Evolutionary conservation across 1,139 yeast genomes (phyloP).

Genomic region (Arxiozyma slooffiae): DNA sequence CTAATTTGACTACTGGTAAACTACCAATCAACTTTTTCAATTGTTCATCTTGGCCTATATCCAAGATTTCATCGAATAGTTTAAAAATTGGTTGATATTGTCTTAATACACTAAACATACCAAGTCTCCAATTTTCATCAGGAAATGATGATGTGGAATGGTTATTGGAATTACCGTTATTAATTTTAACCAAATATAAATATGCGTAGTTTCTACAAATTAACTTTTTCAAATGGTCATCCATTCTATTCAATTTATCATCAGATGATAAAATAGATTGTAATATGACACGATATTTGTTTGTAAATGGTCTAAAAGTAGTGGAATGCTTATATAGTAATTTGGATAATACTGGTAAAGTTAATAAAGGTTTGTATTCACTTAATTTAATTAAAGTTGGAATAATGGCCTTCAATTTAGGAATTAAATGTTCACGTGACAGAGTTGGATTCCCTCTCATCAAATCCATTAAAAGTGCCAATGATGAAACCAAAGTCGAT

Average conservation of each 20-base stretch:
- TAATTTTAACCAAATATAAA: conserved; percentile 48
- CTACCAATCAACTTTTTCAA: conserved; percentile 31
- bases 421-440: conserved; percentile 76
- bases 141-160: conserved; percentile 29
- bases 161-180: conserved; percentile 27
- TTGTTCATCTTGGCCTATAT: conserved; percentile 46
- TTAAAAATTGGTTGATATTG: conserved; percentile 46
- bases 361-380: conserved; percentile 29
- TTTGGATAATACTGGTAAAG: conserved; percentile 42
- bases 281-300: conserved; percentile 46
- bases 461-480: conserved; percentile 40
- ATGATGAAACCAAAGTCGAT: conserved; percentile 42
- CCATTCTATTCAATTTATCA: conserved; percentile 31
- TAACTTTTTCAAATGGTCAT: conserved; percentile 33
- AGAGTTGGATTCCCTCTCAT: conserved; percentile 77
- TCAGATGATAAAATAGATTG: conserved; percentile 31
- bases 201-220: conserved; percentile 49
- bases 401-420: conserved; percentile 59
- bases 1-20: conserved; percentile 24
- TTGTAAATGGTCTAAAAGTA: conserved; percentile 70
- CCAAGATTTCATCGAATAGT: conserved; percentile 50
- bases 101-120: conserved; percentile 33
- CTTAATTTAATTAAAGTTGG: conserved; percentile 39
- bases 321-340: conserved; percentile 57
- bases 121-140: conserved; percentile 41